phyloP scores from a whole-genome alignment of 2,329 filamentous ascomycete genomes.

The Lasiodiplodia sp. region DNA sequence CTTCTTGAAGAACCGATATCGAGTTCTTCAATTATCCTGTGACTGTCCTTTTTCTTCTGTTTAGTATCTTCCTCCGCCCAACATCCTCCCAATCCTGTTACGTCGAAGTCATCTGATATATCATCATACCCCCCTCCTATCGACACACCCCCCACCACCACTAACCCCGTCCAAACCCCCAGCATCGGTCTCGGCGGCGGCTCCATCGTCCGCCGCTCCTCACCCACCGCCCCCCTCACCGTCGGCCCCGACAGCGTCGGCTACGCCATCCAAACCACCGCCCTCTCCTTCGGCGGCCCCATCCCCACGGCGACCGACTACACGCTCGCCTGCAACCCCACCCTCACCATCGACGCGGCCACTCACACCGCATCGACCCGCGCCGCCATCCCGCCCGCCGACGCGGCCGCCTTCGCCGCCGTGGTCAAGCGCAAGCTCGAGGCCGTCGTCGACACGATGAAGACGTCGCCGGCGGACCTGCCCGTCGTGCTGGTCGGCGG shows the following conservation, averaged over 20 bases:
- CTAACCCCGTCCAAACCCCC: too few species aligned
- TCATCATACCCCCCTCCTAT: neutral
- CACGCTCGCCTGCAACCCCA: constrained; percentile 45
- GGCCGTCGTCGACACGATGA: constrained; percentile 63
- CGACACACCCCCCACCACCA: neutral
- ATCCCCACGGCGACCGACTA: constrained; percentile 63
- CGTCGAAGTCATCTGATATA: neutral
- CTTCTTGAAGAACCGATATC: neutral
- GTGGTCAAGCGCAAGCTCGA: constrained; percentile 58
- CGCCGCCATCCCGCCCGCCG: constrained; percentile 31
- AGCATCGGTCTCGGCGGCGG: constrained; percentile 66
- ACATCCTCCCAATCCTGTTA: neutral
- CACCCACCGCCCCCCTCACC: constrained; percentile 42
- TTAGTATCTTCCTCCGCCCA: neutral
- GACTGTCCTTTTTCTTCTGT: too few species aligned
- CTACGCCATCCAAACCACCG: constrained; percentile 56
- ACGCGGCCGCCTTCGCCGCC: constrained; percentile 38
- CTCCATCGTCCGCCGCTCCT: constrained; percentile 42
- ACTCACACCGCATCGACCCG: constrained; percentile 19
- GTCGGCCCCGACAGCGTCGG: constrained; percentile 67
- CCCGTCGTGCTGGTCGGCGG: constrained; percentile 66
- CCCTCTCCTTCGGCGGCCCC: constrained; percentile 61
- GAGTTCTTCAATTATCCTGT: neutral
- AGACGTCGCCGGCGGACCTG: constrained; percentile 61
- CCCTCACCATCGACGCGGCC: constrained; percentile 36